phyloP scores from a whole-genome alignment of 2,329 filamentous ascomycete species.

The Aspergillus cejpii region DNA sequence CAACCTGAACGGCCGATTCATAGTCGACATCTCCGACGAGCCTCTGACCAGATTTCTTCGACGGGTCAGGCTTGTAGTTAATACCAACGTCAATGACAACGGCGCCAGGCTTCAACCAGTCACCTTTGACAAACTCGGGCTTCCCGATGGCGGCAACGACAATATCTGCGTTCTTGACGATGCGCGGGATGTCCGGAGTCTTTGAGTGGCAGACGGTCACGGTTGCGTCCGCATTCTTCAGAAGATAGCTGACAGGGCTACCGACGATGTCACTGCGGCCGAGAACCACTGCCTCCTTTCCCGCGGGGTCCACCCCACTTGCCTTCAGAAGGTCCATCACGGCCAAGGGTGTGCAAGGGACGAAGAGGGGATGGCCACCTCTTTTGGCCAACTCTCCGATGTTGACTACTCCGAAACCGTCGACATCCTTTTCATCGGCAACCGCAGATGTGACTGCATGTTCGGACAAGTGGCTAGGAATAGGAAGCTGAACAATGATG shows the following conservation, averaged over 20 bases:
- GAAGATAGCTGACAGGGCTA: constrained; percentile 88
- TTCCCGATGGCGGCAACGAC: constrained; percentile 87
- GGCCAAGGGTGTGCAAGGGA: constrained; percentile 93
- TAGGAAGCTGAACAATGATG: constrained; percentile 85
- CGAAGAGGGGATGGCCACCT: constrained; percentile 80
- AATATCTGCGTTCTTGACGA: constrained; percentile 80
- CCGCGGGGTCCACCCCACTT: constrained; percentile 71
- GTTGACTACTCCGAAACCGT: constrained; percentile 89
- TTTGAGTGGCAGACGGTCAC: constrained; percentile 94
- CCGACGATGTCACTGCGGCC: constrained; percentile 96
- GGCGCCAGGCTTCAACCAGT: constrained; percentile 91
- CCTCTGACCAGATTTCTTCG: constrained; percentile 85
- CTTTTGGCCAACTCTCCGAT: constrained; percentile 96
- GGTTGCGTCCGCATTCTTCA: constrained; percentile 93
- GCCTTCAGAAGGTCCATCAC: constrained; percentile 89
- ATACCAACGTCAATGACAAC: constrained; percentile 97
- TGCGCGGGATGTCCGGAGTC: constrained; percentile 64
- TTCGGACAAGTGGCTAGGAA: constrained; percentile 85
- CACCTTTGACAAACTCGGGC: constrained; percentile 80
- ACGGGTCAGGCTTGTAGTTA: constrained; percentile 83
- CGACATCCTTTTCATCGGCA: constrained; percentile 90
- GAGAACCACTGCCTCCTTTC: constrained; percentile 90
- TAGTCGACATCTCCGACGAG: constrained; percentile 95
- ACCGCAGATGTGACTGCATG: constrained; percentile 85
- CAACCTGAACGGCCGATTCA: constrained; percentile 73